Base-by-base conservation (phyloP, 2,329 filamentous ascomycete species). In the Dactylella cylindrospora region DNA sequence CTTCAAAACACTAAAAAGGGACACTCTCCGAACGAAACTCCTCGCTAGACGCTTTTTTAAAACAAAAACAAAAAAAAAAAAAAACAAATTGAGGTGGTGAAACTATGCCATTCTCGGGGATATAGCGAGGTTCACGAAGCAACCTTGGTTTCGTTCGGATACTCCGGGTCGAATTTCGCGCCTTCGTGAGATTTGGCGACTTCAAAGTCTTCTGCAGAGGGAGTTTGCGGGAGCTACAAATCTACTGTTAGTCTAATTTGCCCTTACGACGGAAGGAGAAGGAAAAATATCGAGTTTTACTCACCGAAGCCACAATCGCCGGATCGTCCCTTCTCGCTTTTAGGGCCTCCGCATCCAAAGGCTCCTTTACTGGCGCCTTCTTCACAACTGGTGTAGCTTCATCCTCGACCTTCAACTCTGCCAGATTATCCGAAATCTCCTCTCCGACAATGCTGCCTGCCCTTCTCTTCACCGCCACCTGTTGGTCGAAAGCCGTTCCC, bases 391-490 rank as follows among this genome's bases (percentile, higher is more conserved):
- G 17, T 13, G 31, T 25, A 3, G 36, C 10, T 38, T 53, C 47
- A 8, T 35, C 45, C 13, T 52, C 57, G 17, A 62, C 36, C 2
- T 44, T 40, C n/a, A 62, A 20, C 12, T 50, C 44, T 23, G 57
- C 49, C 15, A 54, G 38, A 13, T 32, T 25, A 10, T 62, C 57
- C n/a, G 49, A 31, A 17, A 62, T 45, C 35, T 62, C 57, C 32
- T 62, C 57, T 38, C 57, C 57, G 28, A 62, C 39, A 19, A 62
- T 54, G 38, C 57, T 62, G 38, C 54, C 57, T 19, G 44, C 50
- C 13, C 57, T 44, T 32, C 57, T 41, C 38, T 49, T 54, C 43
- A 62, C 10, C 7, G 57, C 57, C 20, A 62, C 57, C 25, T 62
- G 57, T 22, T 62, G 49, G 49, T 62, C 57, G 28, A 62, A 62